These are phyloP conservation scores for Magnusiomyces clavatus DNA, from an alignment of 1,139 yeast species.

Conservation along the genomic window DNA sequence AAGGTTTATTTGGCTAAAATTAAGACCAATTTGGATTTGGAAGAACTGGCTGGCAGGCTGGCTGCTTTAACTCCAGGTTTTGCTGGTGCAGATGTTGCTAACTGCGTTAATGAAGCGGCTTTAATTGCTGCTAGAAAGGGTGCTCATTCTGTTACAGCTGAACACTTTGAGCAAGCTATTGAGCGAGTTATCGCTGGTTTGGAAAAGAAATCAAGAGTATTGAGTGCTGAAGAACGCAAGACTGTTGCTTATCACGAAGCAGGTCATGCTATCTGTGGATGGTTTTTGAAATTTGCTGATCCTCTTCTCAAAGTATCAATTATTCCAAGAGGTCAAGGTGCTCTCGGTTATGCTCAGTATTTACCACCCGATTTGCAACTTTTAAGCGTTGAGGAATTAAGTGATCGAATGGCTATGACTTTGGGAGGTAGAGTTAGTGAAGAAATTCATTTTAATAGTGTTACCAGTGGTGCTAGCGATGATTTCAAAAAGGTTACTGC, in stretches of 20 bases:
- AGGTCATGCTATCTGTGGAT: constrained; percentile 97
- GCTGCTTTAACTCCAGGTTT: constrained; percentile 97
- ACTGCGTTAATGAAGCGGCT: constrained; percentile 95
- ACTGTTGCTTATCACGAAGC: constrained; percentile 98
- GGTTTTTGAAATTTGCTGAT: constrained; percentile 85
- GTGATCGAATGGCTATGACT: constrained; percentile 93
- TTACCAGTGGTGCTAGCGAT: constrained; percentile 92
- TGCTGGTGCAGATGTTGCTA: constrained; percentile 97
- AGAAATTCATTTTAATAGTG: constrained; percentile 80
- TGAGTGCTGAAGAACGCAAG: constrained; percentile 75
- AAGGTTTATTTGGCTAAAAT: constrained; percentile 72
- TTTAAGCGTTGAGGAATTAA: constrained; percentile 67
- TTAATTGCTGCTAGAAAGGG: constrained; percentile 85
- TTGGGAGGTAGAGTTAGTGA: constrained; percentile 95
- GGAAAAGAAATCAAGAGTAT: constrained; percentile 79
- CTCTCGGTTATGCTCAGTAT: constrained; percentile 96
- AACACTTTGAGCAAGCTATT: constrained; percentile 90
- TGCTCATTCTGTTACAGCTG: constrained; percentile 57
- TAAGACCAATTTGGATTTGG: constrained; percentile 42
- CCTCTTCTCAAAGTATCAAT: constrained; percentile 92
- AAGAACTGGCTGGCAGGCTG: constrained; percentile 68
- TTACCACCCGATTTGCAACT: constrained; percentile 90
- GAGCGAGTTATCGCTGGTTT: constrained; percentile 96
- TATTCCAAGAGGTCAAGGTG: constrained; percentile 94
- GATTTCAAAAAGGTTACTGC: constrained; percentile 95